Evolutionary conservation across 1,284 basidiomycete genomes (phyloP), one percentile per base, ranked within the genome.

Genomic region (Cutaneotrichosporon sp.): DNA sequence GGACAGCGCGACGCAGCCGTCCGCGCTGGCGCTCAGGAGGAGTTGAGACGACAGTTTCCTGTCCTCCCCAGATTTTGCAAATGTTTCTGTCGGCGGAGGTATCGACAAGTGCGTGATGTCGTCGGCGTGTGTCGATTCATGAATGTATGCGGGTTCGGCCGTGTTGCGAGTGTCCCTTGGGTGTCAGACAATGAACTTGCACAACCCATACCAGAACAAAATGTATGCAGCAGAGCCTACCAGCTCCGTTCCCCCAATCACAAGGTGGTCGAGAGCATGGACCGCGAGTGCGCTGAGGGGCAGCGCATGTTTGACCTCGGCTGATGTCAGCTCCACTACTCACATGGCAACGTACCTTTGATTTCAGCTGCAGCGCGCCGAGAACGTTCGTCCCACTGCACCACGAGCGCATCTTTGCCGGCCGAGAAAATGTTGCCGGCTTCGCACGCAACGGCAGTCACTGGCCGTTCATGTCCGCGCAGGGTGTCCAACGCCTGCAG

Each of bases 91-190:
- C 2, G 72, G 58, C 0, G 77, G 77, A 15, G 77, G 69, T 43
- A 78, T 71, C 7, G 72, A 67, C 17, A 78, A 72, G 36, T 74
- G 64, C 17, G 77, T 79, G 55, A 79, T 75, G 56, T 78, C 77
- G 69, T 79, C 77, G 17, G 76, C 77, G 56, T 79, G 78, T 12
- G 77, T 75, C 8, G 78, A 76, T 8, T 73, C 65, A 60, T 79
- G 78, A 4, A 67, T 56, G 60, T 77, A 76, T 1, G 74, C 60
- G 1, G 77, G 70, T 17, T 66, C 40, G 18, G 65, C 59, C 17
- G 70, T 35, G 40, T 71, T 67, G 15, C 76, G 69, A 12, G 66
- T 66, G 53, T 78, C 76, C 76, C 71, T 69, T 30, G 5, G 15
- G 73, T 60, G 59, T 77, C 70, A 23, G 69, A 70, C 15, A 77